Evolutionary conservation across 2,329 filamentous ascomycete genomes (phyloP).

Genomic region (Eutypella sp.): DNA sequence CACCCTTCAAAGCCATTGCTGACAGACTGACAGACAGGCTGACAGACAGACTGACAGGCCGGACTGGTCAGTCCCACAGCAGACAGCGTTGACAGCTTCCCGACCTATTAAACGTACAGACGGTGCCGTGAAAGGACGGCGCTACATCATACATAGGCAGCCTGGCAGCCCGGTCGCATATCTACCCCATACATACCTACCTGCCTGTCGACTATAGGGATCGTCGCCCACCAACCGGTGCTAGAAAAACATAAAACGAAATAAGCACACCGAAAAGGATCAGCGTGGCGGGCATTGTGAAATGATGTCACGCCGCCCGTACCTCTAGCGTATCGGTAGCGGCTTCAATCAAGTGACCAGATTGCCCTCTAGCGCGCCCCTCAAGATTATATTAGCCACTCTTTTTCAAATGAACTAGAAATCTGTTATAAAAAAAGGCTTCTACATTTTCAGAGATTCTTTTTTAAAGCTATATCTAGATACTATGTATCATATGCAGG

Average conservation of each 20-base stretch:
- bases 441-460: too few species aligned
- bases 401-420: too few species aligned
- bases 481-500: too few species aligned
- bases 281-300: not conserved
- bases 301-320: not conserved
- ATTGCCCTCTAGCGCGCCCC: not conserved
- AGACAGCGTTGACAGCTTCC: too few species aligned
- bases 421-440: too few species aligned
- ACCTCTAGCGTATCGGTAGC: not conserved
- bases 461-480: too few species aligned
- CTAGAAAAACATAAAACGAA: too few species aligned
- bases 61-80: too few species aligned
- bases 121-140: not conserved
- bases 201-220: not conserved
- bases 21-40: not conserved
- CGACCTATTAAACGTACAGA: too few species aligned
- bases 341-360: not conserved
- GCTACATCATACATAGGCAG: not conserved
- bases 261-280: not conserved
- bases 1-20: too few species aligned
- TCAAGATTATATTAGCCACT: not conserved
- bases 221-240: not conserved
- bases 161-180: too few species aligned
- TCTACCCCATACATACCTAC: too few species aligned
- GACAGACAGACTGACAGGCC: not conserved